Conservation (phyloP, 129 eudicot species). For the Saussurea involucrata region DNA sequence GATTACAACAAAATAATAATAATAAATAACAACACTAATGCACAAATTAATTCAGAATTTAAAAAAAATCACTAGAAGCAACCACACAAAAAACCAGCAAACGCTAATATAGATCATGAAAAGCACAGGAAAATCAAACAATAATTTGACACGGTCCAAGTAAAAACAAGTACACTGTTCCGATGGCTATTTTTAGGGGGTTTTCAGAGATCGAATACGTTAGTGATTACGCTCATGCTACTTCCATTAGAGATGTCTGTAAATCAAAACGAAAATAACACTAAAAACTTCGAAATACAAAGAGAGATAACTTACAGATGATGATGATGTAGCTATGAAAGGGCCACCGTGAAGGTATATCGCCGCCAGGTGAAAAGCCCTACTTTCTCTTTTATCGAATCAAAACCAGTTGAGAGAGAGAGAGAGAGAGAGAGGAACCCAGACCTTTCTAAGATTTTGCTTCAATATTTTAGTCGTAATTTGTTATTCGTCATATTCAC, state of each 20-base stretch:
- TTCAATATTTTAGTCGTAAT: background rate
- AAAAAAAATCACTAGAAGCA: background rate
- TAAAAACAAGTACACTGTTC: background rate
- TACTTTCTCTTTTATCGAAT: conserved; percentile 19
- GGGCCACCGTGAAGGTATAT: conserved; percentile 17
- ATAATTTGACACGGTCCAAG: background rate
- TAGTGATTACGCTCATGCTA: conserved; percentile 1
- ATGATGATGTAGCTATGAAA: conserved; percentile 5
- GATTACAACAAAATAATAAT: background rate
- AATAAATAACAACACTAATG: background rate
- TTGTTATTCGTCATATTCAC: background rate
- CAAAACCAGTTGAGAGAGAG: conserved; percentile 2
- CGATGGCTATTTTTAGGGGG: background rate
- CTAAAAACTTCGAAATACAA: background rate
- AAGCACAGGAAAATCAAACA: background rate
- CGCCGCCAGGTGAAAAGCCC: conserved; percentile 35
- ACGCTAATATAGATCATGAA: conserved; percentile 1
- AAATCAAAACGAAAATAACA: background rate
- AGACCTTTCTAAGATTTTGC: conserved; percentile 10
- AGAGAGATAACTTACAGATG: conserved; percentile 22
- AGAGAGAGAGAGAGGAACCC: conserved; percentile 6
- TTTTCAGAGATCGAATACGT: conserved; percentile 14
- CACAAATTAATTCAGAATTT: background rate
- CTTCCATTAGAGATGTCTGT: conserved; percentile 5
- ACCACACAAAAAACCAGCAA: background rate